Base-by-base conservation (phyloP, 2,329 filamentous ascomycete genomes). In the Hansfordia pulvinata region DNA sequence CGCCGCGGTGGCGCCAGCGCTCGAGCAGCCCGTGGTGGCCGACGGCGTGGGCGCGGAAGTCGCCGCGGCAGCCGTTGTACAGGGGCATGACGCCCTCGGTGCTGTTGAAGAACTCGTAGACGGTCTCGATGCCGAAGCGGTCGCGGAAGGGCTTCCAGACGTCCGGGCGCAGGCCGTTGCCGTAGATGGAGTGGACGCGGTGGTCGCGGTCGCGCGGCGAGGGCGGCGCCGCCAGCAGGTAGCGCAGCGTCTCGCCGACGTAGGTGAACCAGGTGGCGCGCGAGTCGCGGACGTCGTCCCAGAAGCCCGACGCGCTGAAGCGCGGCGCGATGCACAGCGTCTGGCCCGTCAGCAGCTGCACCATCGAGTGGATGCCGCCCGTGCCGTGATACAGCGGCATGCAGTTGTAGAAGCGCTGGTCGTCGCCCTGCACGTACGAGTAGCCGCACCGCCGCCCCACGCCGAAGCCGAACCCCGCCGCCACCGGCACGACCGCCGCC, bases 331-430 rank as follows among this genome's bases (percentile, higher is more conserved):
- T 62, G 41, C 70, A 76, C 18, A 76, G 51, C 0, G 72, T 73
- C 8, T 56, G 49, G 8, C 60, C 61, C 7, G 43, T 48, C 4
- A 70, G 41, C 33, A 82, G 50, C 38, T 66, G 68, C 4, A 50
- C 52, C 27, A 76, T 60, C 17, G 64, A 59, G 5, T 57, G 60
- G 18, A 78, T 69, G 11, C 67, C 67, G 6, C 78, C 79, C 0
- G 80, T 85, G 10, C 77, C 78, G 46, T 86, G 80, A 43, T 84
- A 85, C 17, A 82, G 54, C 1, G 60, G 79, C 78, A 85, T 85
- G 48, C 76, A 80, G 42, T 73, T 67, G 43, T 84, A 85, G 65
- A 74, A 83, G 15, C 74, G 57, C 44, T 82, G 73, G 25, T 44
- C 35, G 34, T 55, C 33, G 30, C 41, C 31, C 14, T 41, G 26